These are phyloP conservation scores for Serpula lacrymans DNA, from an alignment of 768 basidiomycete species.

Conservation along the genomic window DNA sequence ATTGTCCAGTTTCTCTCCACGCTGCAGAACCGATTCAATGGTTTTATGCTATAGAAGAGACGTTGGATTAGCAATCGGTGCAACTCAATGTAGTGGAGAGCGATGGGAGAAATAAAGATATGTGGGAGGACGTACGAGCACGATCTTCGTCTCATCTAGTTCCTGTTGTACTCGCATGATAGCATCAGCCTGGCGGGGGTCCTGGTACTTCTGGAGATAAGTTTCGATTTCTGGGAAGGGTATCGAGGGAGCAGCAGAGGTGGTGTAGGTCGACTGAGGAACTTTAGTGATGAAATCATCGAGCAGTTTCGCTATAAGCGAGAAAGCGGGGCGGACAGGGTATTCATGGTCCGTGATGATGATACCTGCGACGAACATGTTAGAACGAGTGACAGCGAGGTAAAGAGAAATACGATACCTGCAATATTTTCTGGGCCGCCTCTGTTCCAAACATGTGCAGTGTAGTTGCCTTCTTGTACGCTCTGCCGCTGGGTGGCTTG, in stretches of 20 bases:
- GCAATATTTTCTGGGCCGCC: slow-evolving; percentile 83
- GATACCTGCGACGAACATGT: slow-evolving; percentile 53
- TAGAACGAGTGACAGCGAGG: slow-evolving; percentile 8
- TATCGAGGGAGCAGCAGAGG: slow-evolving; percentile 62
- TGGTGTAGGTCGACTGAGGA: slow-evolving; percentile 64
- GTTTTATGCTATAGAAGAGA: slow-evolving; percentile 81
- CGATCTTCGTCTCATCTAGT: slow-evolving; percentile 98
- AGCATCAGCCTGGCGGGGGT: slow-evolving; percentile 93
- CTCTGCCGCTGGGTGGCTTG: slow-evolving; percentile 86
- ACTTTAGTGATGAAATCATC: slow-evolving; percentile 89
- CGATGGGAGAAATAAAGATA: neutral
- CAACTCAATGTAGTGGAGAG: neutral
- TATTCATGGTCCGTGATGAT: slow-evolving; percentile 96
- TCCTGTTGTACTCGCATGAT: slow-evolving; percentile 99
- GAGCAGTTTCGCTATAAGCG: slow-evolving; percentile 85
- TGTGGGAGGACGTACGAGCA: slow-evolving; percentile 60
- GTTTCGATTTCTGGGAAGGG: slow-evolving; percentile 73
- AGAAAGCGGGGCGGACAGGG: slow-evolving; percentile 95
- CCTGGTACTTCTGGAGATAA: slow-evolving; percentile 92
- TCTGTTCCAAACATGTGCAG: slow-evolving; percentile 90
- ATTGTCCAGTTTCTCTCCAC: slow-evolving; percentile 95
- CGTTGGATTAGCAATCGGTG: neutral
- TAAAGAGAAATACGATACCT: slow-evolving; percentile 44
- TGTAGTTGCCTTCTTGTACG: slow-evolving; percentile 90
- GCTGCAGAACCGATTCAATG: slow-evolving; percentile 93